Evolutionary conservation across 805 yeast species (phyloP), one percentile per base, ranked within the genome.

Genomic region (Candida ortonii): DNA sequence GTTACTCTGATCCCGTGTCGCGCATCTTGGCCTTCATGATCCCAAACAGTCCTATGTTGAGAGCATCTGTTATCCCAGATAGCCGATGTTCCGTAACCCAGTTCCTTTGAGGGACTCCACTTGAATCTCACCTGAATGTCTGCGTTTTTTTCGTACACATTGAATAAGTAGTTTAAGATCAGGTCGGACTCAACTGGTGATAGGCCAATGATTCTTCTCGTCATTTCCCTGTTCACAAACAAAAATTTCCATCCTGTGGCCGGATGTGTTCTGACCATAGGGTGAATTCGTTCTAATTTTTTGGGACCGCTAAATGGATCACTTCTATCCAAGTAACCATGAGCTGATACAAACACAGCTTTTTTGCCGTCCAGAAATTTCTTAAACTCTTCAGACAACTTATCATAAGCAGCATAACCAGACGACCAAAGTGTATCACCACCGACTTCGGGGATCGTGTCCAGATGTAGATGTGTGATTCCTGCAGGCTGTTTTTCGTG

Each of bases 181-280:
- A 68, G 51, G 25, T 66, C 67, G 7, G 71, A 62, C 54, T 76
- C 81, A 32, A 58, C 71, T 13, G 67, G 67, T 36, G 68, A 67
- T 35, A 76, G 62, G 0, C 78, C 81, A 6, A 67, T 67, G 36
- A 76, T 75, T 41, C 73, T 62, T 27, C 50, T 60, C 4, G 79
- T 75, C 66, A 65, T 65, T 13, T 64, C 56, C 25, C 75, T 64
- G 55, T 75, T 74, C 28, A 75, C 73, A 41, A 62, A 77, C 42
- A 77, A 57, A 1, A 76, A 59, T 54, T 78, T 78, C 73, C 76
- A 67, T 28, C 80, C 80, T 16, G 83, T 76, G n/a, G 70, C 78
- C 7, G 84, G 84, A 46, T 78, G 79, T 23, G 80, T 73, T 58
- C 82, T 68, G 22, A 78, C 68, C 16, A 78, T 44, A 4, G 81